These are phyloP conservation scores for Ogataea minuta DNA, from an alignment of 805 yeast genomes.

Conservation along the genomic window DNA sequence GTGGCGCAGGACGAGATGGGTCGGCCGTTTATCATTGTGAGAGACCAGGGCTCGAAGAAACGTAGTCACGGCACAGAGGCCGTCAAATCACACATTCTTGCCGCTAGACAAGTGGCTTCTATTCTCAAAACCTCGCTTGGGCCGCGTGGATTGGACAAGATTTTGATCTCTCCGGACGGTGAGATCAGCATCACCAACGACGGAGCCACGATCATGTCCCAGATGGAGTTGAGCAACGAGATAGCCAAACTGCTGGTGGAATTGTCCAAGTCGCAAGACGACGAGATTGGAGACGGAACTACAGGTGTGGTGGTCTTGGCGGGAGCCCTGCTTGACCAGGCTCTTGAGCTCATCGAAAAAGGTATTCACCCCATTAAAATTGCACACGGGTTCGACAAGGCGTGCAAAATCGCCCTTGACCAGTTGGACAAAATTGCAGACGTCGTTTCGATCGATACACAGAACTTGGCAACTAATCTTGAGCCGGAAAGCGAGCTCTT, in stretches of 20 bases:
- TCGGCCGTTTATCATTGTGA: constrained; percentile 95
- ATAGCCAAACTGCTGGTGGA: constrained; percentile 95
- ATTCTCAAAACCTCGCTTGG: constrained; percentile 92
- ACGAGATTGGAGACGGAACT: constrained; percentile 98
- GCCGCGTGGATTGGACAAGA: constrained; percentile 98
- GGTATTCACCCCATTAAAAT: constrained; percentile 97
- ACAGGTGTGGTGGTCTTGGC: constrained; percentile 98
- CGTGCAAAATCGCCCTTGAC: constrained; percentile 84
- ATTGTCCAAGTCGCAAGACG: constrained; percentile 91
- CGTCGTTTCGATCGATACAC: constrained; percentile 34
- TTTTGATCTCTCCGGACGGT: constrained; percentile 92
- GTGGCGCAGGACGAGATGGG: constrained; percentile 99
- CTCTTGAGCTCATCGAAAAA: constrained; percentile 88
- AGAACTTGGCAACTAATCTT: constrained; percentile 28
- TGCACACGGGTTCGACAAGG: constrained; percentile 97
- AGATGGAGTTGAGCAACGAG: constrained; percentile 94
- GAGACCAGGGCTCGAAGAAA: constrained; percentile 57
- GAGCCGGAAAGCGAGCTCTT: constrained; percentile 55
- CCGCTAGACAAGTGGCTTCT: constrained; percentile 92
- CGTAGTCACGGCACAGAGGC: constrained; percentile 81
- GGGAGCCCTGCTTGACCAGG: constrained; percentile 91
- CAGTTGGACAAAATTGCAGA: constrained; percentile 66
- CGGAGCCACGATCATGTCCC: constrained; percentile 94
- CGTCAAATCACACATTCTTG: constrained; percentile 81
- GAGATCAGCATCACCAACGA: constrained; percentile 98